phyloP scores from a whole-genome alignment of 2,329 filamentous ascomycete genomes.

The Fusarium euwallaceae region DNA sequence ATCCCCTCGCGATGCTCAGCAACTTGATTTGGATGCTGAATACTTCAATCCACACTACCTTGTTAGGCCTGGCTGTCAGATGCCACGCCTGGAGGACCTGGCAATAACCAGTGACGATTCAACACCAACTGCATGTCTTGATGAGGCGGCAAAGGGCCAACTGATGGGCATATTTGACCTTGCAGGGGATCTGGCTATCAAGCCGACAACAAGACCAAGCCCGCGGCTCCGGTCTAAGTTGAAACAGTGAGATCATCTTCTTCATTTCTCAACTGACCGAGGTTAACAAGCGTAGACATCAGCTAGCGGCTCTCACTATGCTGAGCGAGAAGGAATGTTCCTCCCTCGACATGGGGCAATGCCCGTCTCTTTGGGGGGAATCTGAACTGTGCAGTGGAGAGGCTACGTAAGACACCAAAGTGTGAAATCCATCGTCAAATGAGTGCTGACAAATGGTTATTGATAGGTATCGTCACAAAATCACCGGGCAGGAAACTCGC shows the following conservation, averaged over 20 bases:
- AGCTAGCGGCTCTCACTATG: background rate
- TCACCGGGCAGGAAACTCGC: background rate
- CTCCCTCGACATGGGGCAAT: background rate
- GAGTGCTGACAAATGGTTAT: background rate
- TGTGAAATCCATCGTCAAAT: accelerated
- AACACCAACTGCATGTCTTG: background rate
- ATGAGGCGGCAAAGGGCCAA: background rate
- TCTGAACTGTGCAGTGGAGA: background rate
- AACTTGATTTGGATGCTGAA: background rate
- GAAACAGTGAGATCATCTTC: background rate
- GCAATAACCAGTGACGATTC: background rate
- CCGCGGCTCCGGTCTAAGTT: background rate
- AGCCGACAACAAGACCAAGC: background rate
- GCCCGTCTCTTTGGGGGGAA: background rate
- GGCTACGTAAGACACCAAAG: background rate
- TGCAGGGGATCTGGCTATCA: background rate
- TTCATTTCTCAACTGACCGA: accelerated
- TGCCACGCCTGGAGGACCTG: constrained; percentile 6
- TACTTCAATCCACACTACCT: constrained; percentile 1
- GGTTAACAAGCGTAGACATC: background rate
- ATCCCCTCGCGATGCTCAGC: accelerated
- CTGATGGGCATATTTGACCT: background rate
- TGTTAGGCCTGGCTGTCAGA: background rate
- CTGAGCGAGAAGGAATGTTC: constrained; percentile 6
- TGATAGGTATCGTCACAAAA: background rate